Base-by-base conservation (phyloP, 116 monocot genomes). In the Posidonia oceanica region DNA sequence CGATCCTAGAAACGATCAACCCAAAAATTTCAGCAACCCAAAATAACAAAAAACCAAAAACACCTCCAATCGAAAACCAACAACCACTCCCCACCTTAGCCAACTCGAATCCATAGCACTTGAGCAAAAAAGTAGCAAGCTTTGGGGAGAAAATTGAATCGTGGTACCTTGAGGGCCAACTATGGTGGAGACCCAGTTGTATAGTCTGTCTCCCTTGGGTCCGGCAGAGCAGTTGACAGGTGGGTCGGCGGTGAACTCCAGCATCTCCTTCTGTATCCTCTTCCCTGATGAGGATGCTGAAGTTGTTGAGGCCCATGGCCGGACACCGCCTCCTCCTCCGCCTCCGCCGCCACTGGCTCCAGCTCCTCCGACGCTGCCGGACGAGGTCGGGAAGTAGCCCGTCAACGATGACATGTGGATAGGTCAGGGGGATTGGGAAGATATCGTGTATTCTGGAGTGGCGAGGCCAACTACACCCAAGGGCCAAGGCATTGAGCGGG, bases 101-200 rank as follows among this genome's bases (percentile, higher is more conserved):
- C 23, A 21, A 12, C 11, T 14, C 12, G 22, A 36, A 36, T 13
- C 22, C 22, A 61, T 4, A 23, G 36, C 13, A 22, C 23, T 8
- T 1, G 36, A 61, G 36, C 3, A 3, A 18, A n/a, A 66, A 66
- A 44, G 20, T n/a, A 38, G 64, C 17, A 20, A 41, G n/a, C 41
- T 44, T 66, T 39, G 42, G 18, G 18, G 53, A 3, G 51, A 48
- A 37, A 3, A 6, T 29, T 29, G 29, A 29, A 29, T 29, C 29
- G 29, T 29, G 29, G 4, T 14, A 97, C 96, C 92, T 59, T 72
- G 59, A 29, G 97, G 97, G 2, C 89, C 97, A 55, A 92, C 74
- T 59, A 97, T 78, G 77, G 97, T 92, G 76, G 97, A 84, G 76
- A 97, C 67, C 92, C 97, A 97, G 70, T 85, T 83, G 84, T 92